Conservation (phyloP, 2,329 filamentous ascomycete species). For the Claviceps cyperi region DNA sequence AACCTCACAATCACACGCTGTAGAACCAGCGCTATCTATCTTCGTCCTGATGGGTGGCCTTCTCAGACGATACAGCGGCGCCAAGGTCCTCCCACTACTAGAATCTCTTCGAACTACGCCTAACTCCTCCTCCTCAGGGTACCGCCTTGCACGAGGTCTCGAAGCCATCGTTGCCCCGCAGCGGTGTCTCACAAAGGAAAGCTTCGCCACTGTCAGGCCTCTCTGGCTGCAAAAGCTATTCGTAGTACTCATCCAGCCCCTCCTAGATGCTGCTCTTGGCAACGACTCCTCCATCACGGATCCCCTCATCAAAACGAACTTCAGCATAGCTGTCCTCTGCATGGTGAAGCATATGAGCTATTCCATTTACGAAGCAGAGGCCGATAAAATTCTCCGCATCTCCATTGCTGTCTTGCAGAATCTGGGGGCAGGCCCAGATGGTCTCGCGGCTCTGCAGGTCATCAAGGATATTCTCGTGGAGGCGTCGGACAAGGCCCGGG, state of each 20-base stretch:
- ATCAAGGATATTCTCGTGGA: conserved; percentile 32
- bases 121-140: conserved; percentile 18
- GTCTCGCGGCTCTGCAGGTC: conserved; percentile 32
- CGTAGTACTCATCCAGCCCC: conserved; percentile 29
- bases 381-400: conserved; percentile 31
- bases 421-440: conserved; percentile 27
- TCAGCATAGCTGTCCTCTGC: conserved; percentile 32
- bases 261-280: conserved; percentile 26
- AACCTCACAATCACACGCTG: not conserved
- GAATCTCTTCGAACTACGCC: conserved; percentile 23
- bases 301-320: conserved; percentile 21
- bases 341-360: conserved; percentile 35
- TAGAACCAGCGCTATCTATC: conserved; percentile 12
- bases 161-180: conserved; percentile 28
- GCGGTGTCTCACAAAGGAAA: conserved; percentile 23
- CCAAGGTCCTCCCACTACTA: conserved; percentile 19
- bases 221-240: conserved; percentile 37
- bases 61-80: conserved; percentile 23
- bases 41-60: conserved; percentile 24
- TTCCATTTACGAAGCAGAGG: conserved; percentile 37
- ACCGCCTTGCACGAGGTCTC: conserved; percentile 26
- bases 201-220: conserved; percentile 28
- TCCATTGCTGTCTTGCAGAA: conserved; percentile 32
- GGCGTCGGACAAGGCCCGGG: conserved; percentile 29
- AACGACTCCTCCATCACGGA: conserved; percentile 15